Percentiles rank a stretch among this genome's conserved stretches.
Conservation (phyloP, 345 rosid genomes). For the Angophora floribunda region DNA sequence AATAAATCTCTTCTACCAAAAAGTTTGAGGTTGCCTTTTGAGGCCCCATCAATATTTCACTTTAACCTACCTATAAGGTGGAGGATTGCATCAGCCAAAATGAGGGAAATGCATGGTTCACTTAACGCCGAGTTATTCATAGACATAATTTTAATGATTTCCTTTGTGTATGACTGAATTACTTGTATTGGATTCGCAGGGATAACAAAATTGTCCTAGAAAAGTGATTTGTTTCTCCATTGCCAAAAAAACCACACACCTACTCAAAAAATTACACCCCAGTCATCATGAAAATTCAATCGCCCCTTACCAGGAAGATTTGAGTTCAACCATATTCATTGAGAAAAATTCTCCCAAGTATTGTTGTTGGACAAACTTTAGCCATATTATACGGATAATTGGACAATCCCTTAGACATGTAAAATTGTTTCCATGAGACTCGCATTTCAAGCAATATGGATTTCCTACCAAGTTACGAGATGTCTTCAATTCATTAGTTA, state of each 20-base stretch:
- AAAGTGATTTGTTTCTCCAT: not conserved
- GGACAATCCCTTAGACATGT: not conserved
- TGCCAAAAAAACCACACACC: not conserved
- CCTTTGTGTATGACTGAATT: not conserved
- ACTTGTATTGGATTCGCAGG: not conserved
- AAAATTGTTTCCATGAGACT: too few relatives aligned
- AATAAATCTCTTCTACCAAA: not conserved
- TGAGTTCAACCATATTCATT: not conserved
- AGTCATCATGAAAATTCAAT: not conserved
- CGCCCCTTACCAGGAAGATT: not conserved
- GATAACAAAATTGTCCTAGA: not conserved
- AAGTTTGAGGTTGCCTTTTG: not conserved
- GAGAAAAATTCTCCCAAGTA: not conserved
- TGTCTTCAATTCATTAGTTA: not conserved
- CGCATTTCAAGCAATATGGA: not conserved
- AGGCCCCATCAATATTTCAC: not conserved
- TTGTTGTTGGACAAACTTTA: not conserved
- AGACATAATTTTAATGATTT: not conserved
- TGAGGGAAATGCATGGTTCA: not conserved
- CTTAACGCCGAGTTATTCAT: not conserved
- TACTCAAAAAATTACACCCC: not conserved
- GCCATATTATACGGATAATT: not conserved
- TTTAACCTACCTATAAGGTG: not conserved
- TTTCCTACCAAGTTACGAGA: not conserved
- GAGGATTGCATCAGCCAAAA: not conserved